Conservation (phyloP, 495 filamentous ascomycete genomes). For the Penicillium tannophilum region DNA sequence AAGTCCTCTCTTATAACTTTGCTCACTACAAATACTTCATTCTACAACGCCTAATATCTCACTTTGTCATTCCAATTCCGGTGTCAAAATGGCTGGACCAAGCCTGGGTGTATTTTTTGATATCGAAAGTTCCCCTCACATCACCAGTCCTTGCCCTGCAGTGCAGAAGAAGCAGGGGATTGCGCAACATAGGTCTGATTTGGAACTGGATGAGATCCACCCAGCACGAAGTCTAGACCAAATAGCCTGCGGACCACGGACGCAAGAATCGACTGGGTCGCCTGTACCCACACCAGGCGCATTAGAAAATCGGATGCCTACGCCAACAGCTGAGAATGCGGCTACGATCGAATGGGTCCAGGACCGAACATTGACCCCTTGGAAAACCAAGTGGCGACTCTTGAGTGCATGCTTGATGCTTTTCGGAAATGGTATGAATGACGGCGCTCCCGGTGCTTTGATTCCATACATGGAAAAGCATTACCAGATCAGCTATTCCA, state of each 20-base stretch:
- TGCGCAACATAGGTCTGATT: constrained; percentile 26
- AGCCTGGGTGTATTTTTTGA: constrained; percentile 35
- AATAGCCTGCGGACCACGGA: constrained; percentile 11
- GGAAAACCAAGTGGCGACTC: constrained; percentile 51
- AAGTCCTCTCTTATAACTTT: not conserved
- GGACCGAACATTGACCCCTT: constrained; percentile 41
- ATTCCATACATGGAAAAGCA: constrained; percentile 75
- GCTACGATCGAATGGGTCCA: constrained; percentile 58
- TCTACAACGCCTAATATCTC: not conserved
- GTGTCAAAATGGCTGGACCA: constrained; percentile 30
- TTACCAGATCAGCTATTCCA: constrained; percentile 71
- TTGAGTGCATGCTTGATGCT: constrained; percentile 43
- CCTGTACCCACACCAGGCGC: constrained; percentile 41
- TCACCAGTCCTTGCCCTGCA: constrained; percentile 35
- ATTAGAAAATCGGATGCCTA: constrained; percentile 54
- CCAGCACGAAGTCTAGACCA: constrained; percentile 21
- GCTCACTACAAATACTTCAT: not conserved
- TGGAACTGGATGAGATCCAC: constrained; percentile 40
- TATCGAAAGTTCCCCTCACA: constrained; percentile 33
- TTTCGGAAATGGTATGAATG: constrained; percentile 61
- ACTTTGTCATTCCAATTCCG: not conserved
- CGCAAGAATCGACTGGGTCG: constrained; percentile 1
- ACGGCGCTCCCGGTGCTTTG: constrained; percentile 69
- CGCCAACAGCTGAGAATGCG: constrained; percentile 36
- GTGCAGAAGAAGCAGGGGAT: constrained; percentile 34